These are phyloP conservation scores for Cucurbita pepo DNA, from an alignment of 306 rosid genomes.

Conservation along the genomic window DNA sequence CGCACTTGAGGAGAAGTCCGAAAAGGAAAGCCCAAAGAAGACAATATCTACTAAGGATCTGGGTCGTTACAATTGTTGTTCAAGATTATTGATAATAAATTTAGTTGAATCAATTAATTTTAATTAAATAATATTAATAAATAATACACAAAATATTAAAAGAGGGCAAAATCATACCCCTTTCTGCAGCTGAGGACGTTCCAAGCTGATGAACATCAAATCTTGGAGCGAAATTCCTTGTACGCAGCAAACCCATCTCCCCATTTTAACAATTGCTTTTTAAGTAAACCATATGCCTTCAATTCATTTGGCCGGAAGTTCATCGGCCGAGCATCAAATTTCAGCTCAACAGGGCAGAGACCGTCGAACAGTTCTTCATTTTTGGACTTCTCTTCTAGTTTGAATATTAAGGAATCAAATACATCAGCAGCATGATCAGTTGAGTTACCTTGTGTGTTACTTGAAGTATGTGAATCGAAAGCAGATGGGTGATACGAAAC, in stretches of 20 bases:
- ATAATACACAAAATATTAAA: no score
- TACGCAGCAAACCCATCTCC: conserved; percentile 21
- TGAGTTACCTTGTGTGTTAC: conserved; percentile 12
- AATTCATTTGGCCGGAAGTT: conserved; percentile 20
- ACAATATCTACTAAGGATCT: no score
- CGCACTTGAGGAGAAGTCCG: no score
- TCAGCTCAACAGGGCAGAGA: conserved; percentile 40
- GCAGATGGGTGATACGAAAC: conserved; percentile 18
- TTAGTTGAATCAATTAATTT: no score
- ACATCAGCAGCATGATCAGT: conserved; percentile 11
- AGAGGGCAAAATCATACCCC: no score
- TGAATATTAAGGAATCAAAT: conserved; percentile 32
- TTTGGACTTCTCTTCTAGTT: conserved; percentile 12
- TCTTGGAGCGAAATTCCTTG: not conserved
- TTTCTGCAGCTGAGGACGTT: no score
- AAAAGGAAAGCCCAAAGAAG: no score
- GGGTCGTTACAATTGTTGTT: no score
- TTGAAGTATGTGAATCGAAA: conserved; percentile 7
- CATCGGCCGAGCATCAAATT: conserved; percentile 23
- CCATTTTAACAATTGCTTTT: conserved; percentile 47
- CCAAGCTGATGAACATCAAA: not conserved
- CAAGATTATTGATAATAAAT: no score
- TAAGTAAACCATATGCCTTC: conserved; percentile 30
- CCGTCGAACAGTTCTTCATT: conserved; percentile 28
- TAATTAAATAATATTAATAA: no score